Evolutionary conservation across 2,329 filamentous ascomycete species (phyloP), one percentile per base, ranked within the genome.

Genomic region (Diaporthe destruens): DNA sequence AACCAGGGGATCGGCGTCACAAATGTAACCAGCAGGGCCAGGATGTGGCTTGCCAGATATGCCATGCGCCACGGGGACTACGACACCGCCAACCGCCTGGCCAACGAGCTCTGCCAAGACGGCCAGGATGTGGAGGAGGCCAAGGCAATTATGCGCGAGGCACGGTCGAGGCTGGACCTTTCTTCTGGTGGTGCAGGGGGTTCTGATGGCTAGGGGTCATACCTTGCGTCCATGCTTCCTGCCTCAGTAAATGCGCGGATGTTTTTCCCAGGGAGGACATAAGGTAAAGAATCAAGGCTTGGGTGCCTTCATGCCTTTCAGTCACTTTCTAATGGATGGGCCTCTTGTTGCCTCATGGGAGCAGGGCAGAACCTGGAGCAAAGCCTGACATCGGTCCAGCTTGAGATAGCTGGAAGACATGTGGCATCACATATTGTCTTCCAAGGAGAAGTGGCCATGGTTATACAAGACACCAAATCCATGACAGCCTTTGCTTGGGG

Each of bases 61-160:
- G 93, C 94, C 16, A 93, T 97, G 84, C 88, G 89, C 49, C 89
- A 88, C 14, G 91, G 91, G 51, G 94, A 98, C 81, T 94, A 94
- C 77, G 86, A 87, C 42, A 89, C 93, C 25, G 94, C 94, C 5
- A 93, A 93, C 82, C 90, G 94, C 75, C 84, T 98, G 54, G 95
- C 95, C 0, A 94, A 92, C 74, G 96, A 99, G 82, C 85, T 99
- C 57, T 98, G 95, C 80, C 94, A 98, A 82, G 96, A 99, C 82
- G 96, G 96, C 0, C 92, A 97, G 34, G 96, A 98, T 82, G 94
- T 98, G 2, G 96, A 99, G 80, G 96, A 99, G 82, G 96, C 96
- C 36, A 98, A 98, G 84, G 94, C 95, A 4, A 85, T 98, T 77
- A 93, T 98, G 74, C 89, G 94, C 74, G 96, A 98, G 81, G 92